A percentile compares a stretch with the other conserved stretches of the same genome.
Conservation (phyloP, 805 yeast genomes). For the Ogataea ganodermae region DNA sequence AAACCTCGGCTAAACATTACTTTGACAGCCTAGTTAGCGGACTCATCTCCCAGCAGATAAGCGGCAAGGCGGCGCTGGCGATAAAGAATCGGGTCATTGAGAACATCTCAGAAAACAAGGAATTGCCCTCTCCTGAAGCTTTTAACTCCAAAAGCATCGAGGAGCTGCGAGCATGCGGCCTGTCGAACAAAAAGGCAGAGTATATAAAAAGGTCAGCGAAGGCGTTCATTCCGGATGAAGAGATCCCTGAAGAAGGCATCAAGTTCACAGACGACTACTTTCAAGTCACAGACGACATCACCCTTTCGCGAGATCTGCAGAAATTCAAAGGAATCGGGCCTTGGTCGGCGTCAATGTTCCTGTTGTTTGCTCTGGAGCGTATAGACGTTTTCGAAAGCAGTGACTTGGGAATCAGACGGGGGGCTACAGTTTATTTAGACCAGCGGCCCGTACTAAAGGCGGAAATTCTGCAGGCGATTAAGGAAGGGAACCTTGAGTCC, state of each 20-base stretch:
- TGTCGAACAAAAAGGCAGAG: slow-evolving; percentile 66
- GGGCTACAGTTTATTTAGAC: slow-evolving; percentile 63
- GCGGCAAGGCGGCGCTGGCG: slow-evolving; percentile 77
- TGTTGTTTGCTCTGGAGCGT: slow-evolving; percentile 66
- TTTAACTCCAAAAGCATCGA: slow-evolving; percentile 46
- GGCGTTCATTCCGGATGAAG: slow-evolving; percentile 42
- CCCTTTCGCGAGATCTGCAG: slow-evolving; percentile 21
- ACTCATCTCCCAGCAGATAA: slow-evolving; percentile 71
- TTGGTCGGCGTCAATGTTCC: slow-evolving; percentile 91
- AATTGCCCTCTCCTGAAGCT: slow-evolving; percentile 54
- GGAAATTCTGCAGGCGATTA: slow-evolving; percentile 44
- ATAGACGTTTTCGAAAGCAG: slow-evolving; percentile 72
- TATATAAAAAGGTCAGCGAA: slow-evolving; percentile 60
- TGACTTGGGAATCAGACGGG: slow-evolving; percentile 85
- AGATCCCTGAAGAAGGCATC: slow-evolving; percentile 18
- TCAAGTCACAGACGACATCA: slow-evolving; percentile 17
- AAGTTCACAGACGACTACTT: slow-evolving; percentile 22
- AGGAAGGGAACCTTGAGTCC: slow-evolving; percentile 7
- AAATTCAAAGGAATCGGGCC: slow-evolving; percentile 69
- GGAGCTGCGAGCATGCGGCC: slow-evolving; percentile 61
- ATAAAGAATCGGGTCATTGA: slow-evolving; percentile 45
- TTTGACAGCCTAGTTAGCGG: slow-evolving; percentile 46
- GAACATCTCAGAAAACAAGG: slow-evolving; percentile 14
- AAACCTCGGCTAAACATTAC: slow-evolving; percentile 31
- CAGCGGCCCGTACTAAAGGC: slow-evolving; percentile 51